Base-by-base conservation (phyloP, 805 yeast species). In the Wickerhamomyces silvicola region DNA sequence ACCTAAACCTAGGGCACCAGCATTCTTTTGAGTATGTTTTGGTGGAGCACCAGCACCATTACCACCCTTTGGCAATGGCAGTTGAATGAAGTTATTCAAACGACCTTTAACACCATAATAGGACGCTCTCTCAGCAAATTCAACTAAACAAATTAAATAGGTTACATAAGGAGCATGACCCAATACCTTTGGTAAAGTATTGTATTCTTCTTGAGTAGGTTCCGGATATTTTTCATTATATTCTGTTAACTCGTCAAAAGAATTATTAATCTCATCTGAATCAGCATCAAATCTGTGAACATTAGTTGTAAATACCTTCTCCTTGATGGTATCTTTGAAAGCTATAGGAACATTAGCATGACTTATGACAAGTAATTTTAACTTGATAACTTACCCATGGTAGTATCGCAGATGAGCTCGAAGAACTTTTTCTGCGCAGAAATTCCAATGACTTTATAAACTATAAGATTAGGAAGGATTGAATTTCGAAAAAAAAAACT, bases 31-130 rank as follows among this genome's bases (percentile, higher is more conserved):
- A 20, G 41, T 32, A 18, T 43, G 45, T 0, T 33, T 13, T 17
- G 44, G 43, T 8, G 51, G 46, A 15, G 50, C 54, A 35, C 52
- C 52, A 23, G 49, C 47, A 18, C 46, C 70, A 49, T 70, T 45
- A 44, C 48, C 58, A 54, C 54, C 67, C 30, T 46, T 46, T 29
- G 68, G 63, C 31, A 64, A 43, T 32, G 55, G 45, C 44, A 73
- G 62, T 55, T 79, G 83, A 80, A 83, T 79, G 57, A 81, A 82
- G 61, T 83, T 83, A 60, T 75, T 81, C 61, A 83, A 76, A 7
- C 85, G 81, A 37, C 83, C 81, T 28, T 78, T 69, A 38, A 81
- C 62, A 50, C 94, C 92, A 48, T 83, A 83, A 63, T 78, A 83
- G 10, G 90, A 70, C 54, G 83, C 82, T 44, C 94, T 72, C 58